Percentiles rank a stretch among this genome's conserved stretches.
These are phyloP conservation scores for Aspergillus hancockii DNA, from an alignment of 495 filamentous ascomycete genomes.

Conservation along the genomic window DNA sequence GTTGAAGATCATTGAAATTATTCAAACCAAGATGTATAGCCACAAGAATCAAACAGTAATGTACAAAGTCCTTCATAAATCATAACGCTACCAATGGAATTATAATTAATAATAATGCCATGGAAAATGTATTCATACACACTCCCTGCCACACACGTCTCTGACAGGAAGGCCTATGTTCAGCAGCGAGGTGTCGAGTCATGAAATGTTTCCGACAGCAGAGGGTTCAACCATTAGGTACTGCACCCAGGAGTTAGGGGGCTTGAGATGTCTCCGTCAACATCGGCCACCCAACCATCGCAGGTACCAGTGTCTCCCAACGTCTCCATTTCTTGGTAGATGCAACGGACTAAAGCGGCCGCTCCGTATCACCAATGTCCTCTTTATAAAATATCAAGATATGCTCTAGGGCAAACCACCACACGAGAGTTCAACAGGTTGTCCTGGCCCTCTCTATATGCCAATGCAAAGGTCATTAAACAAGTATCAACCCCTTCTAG, in stretches of 20 bases:
- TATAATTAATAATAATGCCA: slow-evolving; percentile 14
- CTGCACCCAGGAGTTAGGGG: neutral
- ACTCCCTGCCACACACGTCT: neutral
- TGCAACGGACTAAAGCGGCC: neutral
- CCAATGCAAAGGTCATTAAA: slow-evolving; percentile 42
- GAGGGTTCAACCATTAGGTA: neutral
- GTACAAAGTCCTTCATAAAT: slow-evolving; percentile 16
- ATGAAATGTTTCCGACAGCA: neutral
- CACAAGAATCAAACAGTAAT: slow-evolving; percentile 9
- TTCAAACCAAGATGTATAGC: neutral
- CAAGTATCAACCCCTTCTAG: slow-evolving; percentile 30
- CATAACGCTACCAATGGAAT: slow-evolving; percentile 14
- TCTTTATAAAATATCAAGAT: slow-evolving; percentile 1
- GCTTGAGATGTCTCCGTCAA: slow-evolving; percentile 1
- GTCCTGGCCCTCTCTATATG: slow-evolving; percentile 36
- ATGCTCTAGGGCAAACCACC: neutral
- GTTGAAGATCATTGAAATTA: slow-evolving; percentile 8
- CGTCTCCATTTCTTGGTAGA: neutral
- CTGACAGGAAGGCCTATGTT: neutral
- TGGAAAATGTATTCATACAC: slow-evolving; percentile 2
- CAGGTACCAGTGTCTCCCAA: neutral
- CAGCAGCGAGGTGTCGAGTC: neutral
- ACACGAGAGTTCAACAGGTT: slow-evolving; percentile 14
- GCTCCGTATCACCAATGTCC: slow-evolving; percentile 11
- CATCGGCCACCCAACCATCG: neutral